Evolutionary conservation across 2,329 filamentous ascomycete species (phyloP), one percentile per base, ranked within the genome.

Genomic region (Mycogone perniciosa): DNA sequence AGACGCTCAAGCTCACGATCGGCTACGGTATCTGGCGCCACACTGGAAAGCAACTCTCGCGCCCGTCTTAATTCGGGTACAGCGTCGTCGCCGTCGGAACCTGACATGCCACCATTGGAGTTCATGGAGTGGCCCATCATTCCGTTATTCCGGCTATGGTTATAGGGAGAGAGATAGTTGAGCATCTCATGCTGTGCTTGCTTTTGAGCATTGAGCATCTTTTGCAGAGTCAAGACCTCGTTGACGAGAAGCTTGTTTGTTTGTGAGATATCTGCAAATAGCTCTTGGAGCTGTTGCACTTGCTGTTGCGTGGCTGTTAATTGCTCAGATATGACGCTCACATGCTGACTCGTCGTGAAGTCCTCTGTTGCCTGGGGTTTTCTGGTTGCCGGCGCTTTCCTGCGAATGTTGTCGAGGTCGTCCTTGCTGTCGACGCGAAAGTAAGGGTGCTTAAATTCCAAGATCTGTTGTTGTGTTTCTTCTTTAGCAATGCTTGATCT

Each of bases 391-490:
- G 93, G 93, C 2, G 93, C 92, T 72, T 99, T 99, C 60, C 93
- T 81, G 62, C 90, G 84, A 63, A 99, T 99, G 60, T 96, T 97
- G 64, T 99, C 93, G 44, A 99, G 77, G 42, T 90, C 93, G 65
- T 96, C 90, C 68, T 96, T 96, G 71, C 92, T 95, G 70, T 96
- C 92, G 57, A 88, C 86, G 61, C 90, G 88, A 73, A 99, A 99
- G 62, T 96, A 90, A 9, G 92, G 92, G 64, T 99, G 93, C 66
- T 93, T 95, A 67, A 99, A 99, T 66, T 99, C 93, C 20, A 71
- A 64, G 7, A 69, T 64, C 68, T 71, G 86, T 83, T 71, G 86
- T 83, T 29, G 8, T 6, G 26, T 26, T 39, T 39, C n/a, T 35
- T 30, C 29, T 35, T 43, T 44, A 48, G 39, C 30, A 20, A 46